A percentile compares a stretch with the other conserved stretches of the same genome.
Evolutionary conservation across 257 asterid genomes (phyloP).

Genomic region (Knoxia roxburghii): DNA sequence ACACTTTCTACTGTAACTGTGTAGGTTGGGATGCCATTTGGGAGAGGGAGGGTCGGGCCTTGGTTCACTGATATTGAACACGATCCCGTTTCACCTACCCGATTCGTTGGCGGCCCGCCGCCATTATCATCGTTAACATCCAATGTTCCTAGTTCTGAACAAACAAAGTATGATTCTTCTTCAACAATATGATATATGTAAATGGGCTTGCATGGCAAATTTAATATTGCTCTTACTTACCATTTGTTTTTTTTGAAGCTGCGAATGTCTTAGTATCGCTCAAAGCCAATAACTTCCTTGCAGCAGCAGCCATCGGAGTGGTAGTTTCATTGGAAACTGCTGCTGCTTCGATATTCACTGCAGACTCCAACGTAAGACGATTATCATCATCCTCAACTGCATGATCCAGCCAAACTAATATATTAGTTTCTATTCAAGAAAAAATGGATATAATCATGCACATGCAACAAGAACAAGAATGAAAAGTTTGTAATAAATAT

Average conservation of each 20-base stretch:
- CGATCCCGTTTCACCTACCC: constrained; percentile 17
- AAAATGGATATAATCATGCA: too few relatives aligned
- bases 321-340: constrained; percentile 25
- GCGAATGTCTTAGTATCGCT: too few relatives aligned
- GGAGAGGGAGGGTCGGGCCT: constrained; percentile 40
- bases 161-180: too few relatives aligned
- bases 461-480: too few relatives aligned
- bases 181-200: too few relatives aligned
- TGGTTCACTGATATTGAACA: constrained; percentile 51
- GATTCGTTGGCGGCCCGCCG: constrained; percentile 22
- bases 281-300: constrained; percentile 29
- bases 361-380: constrained; percentile 38
- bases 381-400: constrained; percentile 25
- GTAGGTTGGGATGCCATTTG: constrained; percentile 71
- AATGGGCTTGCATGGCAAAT: too few relatives aligned
- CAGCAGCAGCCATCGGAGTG: constrained; percentile 5
- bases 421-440: too few relatives aligned
- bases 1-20: constrained; percentile 41
- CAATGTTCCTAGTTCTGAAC: neutral
- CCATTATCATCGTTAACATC: constrained; percentile 6
- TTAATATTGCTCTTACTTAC: too few relatives aligned
- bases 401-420: neutral
- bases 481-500: too few relatives aligned
- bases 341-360: constrained; percentile 20
- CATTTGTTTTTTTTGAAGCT: too few relatives aligned